Evolutionary conservation across 352 stramenopile genomes (phyloP).

Genomic region (Phytophthora foliorum): DNA sequence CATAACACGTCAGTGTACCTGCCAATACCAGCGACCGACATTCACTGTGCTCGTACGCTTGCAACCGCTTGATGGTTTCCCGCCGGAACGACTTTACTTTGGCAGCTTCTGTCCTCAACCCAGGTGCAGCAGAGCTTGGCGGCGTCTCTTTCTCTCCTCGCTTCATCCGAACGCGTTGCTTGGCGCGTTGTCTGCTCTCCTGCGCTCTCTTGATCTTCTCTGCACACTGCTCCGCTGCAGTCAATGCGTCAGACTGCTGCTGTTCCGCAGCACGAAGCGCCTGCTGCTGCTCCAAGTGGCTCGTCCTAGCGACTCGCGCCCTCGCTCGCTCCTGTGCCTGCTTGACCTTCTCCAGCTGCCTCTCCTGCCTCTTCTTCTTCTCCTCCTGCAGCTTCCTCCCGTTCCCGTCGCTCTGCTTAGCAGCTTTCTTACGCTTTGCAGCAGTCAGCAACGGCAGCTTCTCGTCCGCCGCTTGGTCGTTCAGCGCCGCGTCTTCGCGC

Average conservation of each 20-base stretch:
- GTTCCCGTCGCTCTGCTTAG: slow-evolving; percentile 12
- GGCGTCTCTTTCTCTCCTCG: slow-evolving; percentile 27
- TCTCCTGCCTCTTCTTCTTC: slow-evolving; percentile 36
- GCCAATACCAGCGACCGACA: neutral
- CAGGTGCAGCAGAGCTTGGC: neutral
- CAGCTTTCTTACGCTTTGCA: neutral
- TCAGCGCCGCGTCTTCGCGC: neutral
- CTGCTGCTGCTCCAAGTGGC: slow-evolving; percentile 51
- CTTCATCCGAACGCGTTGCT: slow-evolving; percentile 55
- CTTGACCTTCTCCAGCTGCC: slow-evolving; percentile 51
- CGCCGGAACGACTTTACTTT: slow-evolving; percentile 17
- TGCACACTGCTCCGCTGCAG: slow-evolving; percentile 32
- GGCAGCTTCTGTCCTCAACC: neutral
- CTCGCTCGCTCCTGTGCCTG: slow-evolving; percentile 71
- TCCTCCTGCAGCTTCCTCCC: slow-evolving; percentile 21
- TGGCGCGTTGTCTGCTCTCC: slow-evolving; percentile 52
- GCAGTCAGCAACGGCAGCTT: slow-evolving; percentile 11
- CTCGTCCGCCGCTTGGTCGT: neutral
- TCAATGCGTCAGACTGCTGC: slow-evolving; percentile 19
- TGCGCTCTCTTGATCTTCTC: slow-evolving; percentile 46
- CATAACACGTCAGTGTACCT: slow-evolving; percentile 1
- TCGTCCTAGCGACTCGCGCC: slow-evolving; percentile 53
- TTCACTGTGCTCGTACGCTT: slow-evolving; percentile 10
- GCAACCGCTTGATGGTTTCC: slow-evolving; percentile 12
- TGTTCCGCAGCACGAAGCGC: slow-evolving; percentile 30